These are phyloP conservation scores for Apiosordaria backusii DNA, from an alignment of 495 filamentous ascomycete species.

Conservation along the genomic window DNA sequence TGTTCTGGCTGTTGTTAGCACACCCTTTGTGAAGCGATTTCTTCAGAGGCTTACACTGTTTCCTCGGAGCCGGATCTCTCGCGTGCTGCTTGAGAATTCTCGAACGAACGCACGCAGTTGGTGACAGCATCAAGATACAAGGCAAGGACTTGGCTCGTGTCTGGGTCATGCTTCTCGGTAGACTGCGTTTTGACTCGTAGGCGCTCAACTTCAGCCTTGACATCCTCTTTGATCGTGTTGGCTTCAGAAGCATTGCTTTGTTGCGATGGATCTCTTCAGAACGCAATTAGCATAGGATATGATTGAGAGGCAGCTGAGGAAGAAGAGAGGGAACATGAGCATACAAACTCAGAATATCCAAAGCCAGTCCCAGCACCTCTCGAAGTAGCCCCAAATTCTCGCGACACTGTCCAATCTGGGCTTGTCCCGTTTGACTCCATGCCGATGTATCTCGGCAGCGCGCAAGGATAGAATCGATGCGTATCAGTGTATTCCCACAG, in stretches of 20 bases:
- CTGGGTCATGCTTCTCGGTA: background rate
- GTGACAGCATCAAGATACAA: constrained; percentile 20
- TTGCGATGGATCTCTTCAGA: background rate
- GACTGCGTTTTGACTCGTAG: background rate
- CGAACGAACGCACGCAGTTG: background rate
- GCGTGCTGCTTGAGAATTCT: background rate
- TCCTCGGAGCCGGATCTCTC: background rate
- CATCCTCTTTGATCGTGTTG: background rate
- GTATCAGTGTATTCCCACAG: constrained; percentile 21
- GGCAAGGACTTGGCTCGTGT: constrained; percentile 6
- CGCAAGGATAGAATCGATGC: constrained; percentile 21
- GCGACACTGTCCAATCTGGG: constrained; percentile 16
- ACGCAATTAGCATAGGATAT: background rate
- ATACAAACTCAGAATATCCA: constrained; percentile 27
- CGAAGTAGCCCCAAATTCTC: constrained; percentile 20
- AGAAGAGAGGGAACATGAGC: background rate
- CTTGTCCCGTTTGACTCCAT: constrained; percentile 20
- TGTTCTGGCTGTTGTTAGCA: background rate
- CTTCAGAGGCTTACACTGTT: background rate
- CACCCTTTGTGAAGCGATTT: background rate
- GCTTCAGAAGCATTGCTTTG: constrained; percentile 6
- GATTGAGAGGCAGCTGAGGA: background rate
- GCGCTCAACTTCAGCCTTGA: constrained; percentile 18
- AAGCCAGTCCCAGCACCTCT: constrained; percentile 20
- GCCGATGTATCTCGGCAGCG: constrained; percentile 17